A percentile compares a stretch with the other conserved stretches of the same genome.
Evolutionary conservation across 2,329 filamentous ascomycete genomes (phyloP).

Genomic region (Colletotrichum lentis): DNA sequence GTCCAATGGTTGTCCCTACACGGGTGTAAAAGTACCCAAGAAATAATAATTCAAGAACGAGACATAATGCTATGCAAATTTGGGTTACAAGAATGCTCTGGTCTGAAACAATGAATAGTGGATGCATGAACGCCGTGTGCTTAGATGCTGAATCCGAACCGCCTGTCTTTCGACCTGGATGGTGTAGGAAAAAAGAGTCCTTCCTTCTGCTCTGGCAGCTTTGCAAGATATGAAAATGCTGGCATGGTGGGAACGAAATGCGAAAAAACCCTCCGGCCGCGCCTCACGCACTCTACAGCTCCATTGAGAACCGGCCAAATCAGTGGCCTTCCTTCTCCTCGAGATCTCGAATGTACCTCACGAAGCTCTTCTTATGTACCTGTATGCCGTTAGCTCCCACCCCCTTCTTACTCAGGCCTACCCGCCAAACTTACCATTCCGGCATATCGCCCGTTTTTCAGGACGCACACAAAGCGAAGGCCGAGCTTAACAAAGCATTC

Average conservation of each 20-base stretch:
- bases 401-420: neutral
- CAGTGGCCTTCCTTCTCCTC: constrained; percentile 60
- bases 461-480: constrained; percentile 88
- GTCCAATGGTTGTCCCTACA: neutral
- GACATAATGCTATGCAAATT: constrained; percentile 21
- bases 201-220: neutral
- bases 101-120: neutral
- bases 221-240: constrained; percentile 1
- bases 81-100: neutral
- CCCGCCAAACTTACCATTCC: constrained; percentile 73
- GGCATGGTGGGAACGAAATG: neutral
- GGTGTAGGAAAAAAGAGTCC: neutral
- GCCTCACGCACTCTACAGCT: neutral
- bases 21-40: too few relatives aligned
- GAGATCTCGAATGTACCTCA: constrained; percentile 88
- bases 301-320: neutral
- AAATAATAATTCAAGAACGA: neutral
- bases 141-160: constrained; percentile 10
- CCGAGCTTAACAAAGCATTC: constrained; percentile 97
- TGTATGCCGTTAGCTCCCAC: constrained; percentile 45
- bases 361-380: constrained; percentile 96
- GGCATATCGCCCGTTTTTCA: constrained; percentile 83
- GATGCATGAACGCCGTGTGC: constrained; percentile 11
- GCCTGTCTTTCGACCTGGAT: neutral
- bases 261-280: neutral